Evolutionary conservation across 768 basidiomycete species (phyloP).

Genomic region (Serendipita sp.): DNA sequence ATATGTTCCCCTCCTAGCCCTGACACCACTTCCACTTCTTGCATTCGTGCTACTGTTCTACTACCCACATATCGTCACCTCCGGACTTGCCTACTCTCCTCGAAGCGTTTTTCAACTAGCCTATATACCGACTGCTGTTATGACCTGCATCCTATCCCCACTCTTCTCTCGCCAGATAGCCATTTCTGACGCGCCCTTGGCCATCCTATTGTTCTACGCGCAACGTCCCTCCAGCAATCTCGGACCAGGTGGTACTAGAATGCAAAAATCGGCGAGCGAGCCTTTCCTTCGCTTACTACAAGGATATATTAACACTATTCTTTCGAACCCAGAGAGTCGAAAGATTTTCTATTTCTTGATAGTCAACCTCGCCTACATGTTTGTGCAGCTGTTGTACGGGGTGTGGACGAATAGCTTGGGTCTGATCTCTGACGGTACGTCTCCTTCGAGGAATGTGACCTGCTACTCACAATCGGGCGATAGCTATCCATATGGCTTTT

Average conservation of each 20-base stretch:
- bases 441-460: neutral
- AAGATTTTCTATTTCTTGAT: slow-evolving; percentile 95
- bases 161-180: slow-evolving; percentile 6
- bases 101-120: slow-evolving; percentile 1
- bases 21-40: neutral
- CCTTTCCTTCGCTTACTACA: slow-evolving; percentile 17
- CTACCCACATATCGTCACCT: slow-evolving; percentile 1
- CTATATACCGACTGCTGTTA: slow-evolving; percentile 6
- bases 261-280: slow-evolving; percentile 11
- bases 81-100: slow-evolving; percentile 4
- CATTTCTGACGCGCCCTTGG: neutral
- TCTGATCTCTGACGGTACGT: slow-evolving; percentile 85
- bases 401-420: slow-evolving; percentile 96
- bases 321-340: slow-evolving; percentile 80
- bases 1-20: neutral
- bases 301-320: slow-evolving; percentile 70
- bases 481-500: slow-evolving; percentile 99
- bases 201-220: neutral
- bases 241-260: slow-evolving; percentile 3
- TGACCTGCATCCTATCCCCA: neutral
- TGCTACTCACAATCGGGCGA: slow-evolving; percentile 1
- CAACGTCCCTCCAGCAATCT: neutral
- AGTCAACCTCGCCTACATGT: slow-evolving; percentile 90
- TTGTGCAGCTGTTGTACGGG: slow-evolving; percentile 91
- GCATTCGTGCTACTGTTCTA: neutral